Evolutionary conservation across 495 filamentous ascomycete genomes (phyloP).

Genomic region (Aspergillus nanangensis): DNA sequence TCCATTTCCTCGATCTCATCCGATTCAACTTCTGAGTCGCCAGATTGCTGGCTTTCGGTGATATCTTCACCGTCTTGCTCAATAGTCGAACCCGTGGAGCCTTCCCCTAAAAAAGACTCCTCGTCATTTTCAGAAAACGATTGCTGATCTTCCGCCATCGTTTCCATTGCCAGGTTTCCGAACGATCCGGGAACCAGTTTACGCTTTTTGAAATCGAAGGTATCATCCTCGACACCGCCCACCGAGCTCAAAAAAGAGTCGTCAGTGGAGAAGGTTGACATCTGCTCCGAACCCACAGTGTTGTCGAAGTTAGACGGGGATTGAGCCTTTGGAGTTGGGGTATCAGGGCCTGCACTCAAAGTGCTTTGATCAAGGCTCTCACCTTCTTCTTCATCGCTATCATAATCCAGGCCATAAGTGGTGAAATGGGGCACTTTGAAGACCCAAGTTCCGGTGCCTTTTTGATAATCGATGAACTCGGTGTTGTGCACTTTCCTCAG

Average conservation of each 20-base stretch:
- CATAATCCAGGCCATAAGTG: slow-evolving; percentile 88
- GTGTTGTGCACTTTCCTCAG: slow-evolving; percentile 74
- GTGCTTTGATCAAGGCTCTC: slow-evolving; percentile 51
- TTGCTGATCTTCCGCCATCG: slow-evolving; percentile 38
- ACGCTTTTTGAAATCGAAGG: slow-evolving; percentile 75
- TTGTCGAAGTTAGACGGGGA: slow-evolving; percentile 27
- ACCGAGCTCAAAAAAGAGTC: slow-evolving; percentile 43
- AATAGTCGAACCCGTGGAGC: slow-evolving; percentile 76
- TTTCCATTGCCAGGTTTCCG: slow-evolving; percentile 54
- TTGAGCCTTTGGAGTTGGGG: slow-evolving; percentile 49
- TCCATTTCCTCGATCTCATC: slow-evolving; percentile 67
- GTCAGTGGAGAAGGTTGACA: slow-evolving; percentile 45
- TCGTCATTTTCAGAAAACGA: slow-evolving; percentile 33
- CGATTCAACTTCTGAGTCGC: slow-evolving; percentile 67
- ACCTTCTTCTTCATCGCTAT: slow-evolving; percentile 64
- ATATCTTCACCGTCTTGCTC: slow-evolving; percentile 58
- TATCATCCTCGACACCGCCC: slow-evolving; percentile 65
- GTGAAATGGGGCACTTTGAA: slow-evolving; percentile 94
- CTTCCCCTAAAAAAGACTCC: slow-evolving; percentile 87
- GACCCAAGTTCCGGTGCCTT: slow-evolving; percentile 75
- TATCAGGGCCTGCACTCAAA: slow-evolving; percentile 56
- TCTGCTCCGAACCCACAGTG: slow-evolving; percentile 39
- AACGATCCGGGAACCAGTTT: slow-evolving; percentile 76
- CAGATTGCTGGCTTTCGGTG: slow-evolving; percentile 52
- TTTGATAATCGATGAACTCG: slow-evolving; percentile 73